A percentile compares a stretch with the other conserved stretches of the same genome.
Conservation (phyloP, 495 filamentous ascomycete species). For the Talaromyces wortmannii region DNA sequence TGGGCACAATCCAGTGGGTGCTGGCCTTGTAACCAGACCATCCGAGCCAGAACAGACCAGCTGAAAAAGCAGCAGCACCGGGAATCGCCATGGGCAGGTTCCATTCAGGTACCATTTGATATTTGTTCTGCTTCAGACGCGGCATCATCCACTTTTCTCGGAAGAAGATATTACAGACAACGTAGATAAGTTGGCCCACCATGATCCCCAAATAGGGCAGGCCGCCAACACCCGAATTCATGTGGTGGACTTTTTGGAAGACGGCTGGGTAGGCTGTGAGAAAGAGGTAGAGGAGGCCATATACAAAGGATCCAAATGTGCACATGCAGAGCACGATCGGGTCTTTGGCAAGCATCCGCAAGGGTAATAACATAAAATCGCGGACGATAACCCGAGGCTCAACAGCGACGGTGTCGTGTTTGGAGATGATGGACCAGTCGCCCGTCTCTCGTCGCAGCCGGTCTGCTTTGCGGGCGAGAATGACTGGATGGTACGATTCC, state of each 20-base stretch:
- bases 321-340: slow-evolving; percentile 57
- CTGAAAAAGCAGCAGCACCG: slow-evolving; percentile 67
- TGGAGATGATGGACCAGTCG: slow-evolving; percentile 27
- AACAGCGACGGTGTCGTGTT: slow-evolving; percentile 26
- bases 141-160: slow-evolving; percentile 13
- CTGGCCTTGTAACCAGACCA: slow-evolving; percentile 63
- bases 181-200: slow-evolving; percentile 8
- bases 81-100: slow-evolving; percentile 72
- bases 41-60: slow-evolving; percentile 82
- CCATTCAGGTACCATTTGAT: slow-evolving; percentile 77
- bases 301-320: slow-evolving; percentile 38
- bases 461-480: slow-evolving; percentile 56
- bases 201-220: slow-evolving; percentile 5
- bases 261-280: slow-evolving; percentile 55
- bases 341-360: slow-evolving; percentile 32
- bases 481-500: slow-evolving; percentile 61
- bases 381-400: slow-evolving; percentile 22
- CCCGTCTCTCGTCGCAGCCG: slow-evolving; percentile 55
- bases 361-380: slow-evolving; percentile 27
- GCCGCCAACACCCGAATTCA: slow-evolving; percentile 3
- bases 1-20: slow-evolving; percentile 82
- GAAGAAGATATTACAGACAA: slow-evolving; percentile 18
- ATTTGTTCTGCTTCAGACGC: slow-evolving; percentile 19
- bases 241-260: slow-evolving; percentile 23
- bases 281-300: slow-evolving; percentile 63